Percentiles rank a stretch among this genome's conserved stretches.
Evolutionary conservation across 1,284 basidiomycete genomes (phyloP).

Genomic region (Pisolithus thermaeus): DNA sequence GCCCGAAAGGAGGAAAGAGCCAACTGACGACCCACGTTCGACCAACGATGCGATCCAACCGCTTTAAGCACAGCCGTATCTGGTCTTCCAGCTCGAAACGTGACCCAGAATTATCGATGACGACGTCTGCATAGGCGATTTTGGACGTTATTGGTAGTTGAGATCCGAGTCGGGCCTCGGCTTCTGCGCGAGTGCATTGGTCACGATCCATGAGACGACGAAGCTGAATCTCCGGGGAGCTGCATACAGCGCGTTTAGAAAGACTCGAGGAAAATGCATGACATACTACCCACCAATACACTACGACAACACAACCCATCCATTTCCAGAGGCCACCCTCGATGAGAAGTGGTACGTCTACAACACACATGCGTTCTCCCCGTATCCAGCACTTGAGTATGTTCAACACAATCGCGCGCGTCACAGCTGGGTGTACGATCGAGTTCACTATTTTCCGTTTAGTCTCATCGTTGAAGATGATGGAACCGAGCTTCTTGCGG

Average conservation of each 20-base stretch:
- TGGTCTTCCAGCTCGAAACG: constrained; percentile 64
- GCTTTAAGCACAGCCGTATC: constrained; percentile 58
- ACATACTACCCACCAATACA: constrained; percentile 67
- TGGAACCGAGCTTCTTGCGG: constrained; percentile 76
- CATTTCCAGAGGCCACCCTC: constrained; percentile 86
- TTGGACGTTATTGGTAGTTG: constrained; percentile 83
- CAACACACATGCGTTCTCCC: constrained; percentile 75
- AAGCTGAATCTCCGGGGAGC: constrained; percentile 73
- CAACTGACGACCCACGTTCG: constrained; percentile 73
- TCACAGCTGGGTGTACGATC: constrained; percentile 89
- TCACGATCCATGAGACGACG: constrained; percentile 73
- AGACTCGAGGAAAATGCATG: not conserved
- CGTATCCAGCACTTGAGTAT: constrained; percentile 71
- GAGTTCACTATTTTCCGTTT: constrained; percentile 74
- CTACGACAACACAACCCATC: constrained; percentile 82
- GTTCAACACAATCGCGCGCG: constrained; percentile 66
- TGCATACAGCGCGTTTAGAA: constrained; percentile 23
- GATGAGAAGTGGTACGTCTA: constrained; percentile 93
- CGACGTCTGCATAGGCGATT: constrained; percentile 75
- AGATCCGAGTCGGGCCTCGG: constrained; percentile 68
- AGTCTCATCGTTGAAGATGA: constrained; percentile 77
- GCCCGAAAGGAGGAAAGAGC: constrained; percentile 75
- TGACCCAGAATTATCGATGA: constrained; percentile 87
- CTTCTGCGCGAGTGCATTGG: constrained; percentile 53
- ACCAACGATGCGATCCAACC: constrained; percentile 50